These are phyloP conservation scores for Alternaria brassicicola DNA, from an alignment of 2,329 filamentous ascomycete species.

Conservation along the genomic window DNA sequence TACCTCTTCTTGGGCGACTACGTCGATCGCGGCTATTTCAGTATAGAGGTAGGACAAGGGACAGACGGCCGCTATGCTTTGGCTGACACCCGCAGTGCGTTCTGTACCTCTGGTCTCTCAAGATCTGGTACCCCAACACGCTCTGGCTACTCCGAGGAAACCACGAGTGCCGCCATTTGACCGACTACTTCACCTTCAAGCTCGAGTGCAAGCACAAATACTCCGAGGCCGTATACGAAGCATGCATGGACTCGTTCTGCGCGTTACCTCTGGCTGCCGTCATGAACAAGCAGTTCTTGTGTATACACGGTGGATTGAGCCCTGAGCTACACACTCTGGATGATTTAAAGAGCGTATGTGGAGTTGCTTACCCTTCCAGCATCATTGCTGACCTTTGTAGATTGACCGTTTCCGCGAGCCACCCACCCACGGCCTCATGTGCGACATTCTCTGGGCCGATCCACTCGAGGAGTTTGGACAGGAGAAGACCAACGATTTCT, in stretches of 20 bases:
- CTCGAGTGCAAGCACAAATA: conserved; percentile 99
- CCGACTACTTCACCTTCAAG: conserved; percentile 99
- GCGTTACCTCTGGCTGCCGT: conserved; percentile 89
- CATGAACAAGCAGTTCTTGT: conserved; percentile 99
- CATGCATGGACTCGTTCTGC: conserved; percentile 98
- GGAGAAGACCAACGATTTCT: conserved; percentile 97
- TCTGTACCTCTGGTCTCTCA: conserved; percentile 94
- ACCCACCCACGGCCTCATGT: conserved; percentile 97
- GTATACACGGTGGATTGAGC: conserved; percentile 95
- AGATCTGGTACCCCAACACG: conserved; percentile 98
- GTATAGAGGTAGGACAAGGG: conserved; percentile 72
- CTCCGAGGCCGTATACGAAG: conserved; percentile 93
- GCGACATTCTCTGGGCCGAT: conserved; percentile 98
- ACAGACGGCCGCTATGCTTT: neutral
- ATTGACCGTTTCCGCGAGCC: conserved; percentile 98
- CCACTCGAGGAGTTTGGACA: conserved; percentile 98
- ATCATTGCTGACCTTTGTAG: conserved; percentile 53
- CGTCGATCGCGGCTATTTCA: conserved; percentile 97
- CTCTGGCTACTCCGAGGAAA: conserved; percentile 97
- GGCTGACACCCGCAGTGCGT: conserved; percentile 69
- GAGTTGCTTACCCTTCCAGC: neutral
- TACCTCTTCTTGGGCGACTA: conserved; percentile 98
- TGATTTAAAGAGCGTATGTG: conserved; percentile 81
- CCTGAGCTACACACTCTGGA: conserved; percentile 96
- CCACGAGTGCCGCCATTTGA: conserved; percentile 98